These are phyloP conservation scores for Candida endomychidarum DNA, from an alignment of 805 yeast genomes.

Conservation along the genomic window DNA sequence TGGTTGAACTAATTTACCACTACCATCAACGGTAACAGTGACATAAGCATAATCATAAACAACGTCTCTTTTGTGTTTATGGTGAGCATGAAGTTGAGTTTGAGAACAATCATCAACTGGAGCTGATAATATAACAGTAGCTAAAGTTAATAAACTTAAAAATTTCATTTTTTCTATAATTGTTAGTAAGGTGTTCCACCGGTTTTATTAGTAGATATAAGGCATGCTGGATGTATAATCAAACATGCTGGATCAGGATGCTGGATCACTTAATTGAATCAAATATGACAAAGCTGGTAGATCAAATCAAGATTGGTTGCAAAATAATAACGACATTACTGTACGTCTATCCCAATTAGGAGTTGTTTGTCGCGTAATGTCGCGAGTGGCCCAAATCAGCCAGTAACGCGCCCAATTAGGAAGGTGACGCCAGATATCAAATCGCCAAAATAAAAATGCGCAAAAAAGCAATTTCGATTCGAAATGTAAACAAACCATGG, in stretches of 20 bases:
- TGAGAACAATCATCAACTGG: slow-evolving; percentile 18
- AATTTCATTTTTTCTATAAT: slow-evolving; percentile 15
- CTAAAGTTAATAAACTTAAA: slow-evolving; percentile 12
- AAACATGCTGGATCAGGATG: not conserved
- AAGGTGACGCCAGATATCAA: slow-evolving; percentile 8
- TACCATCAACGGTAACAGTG: slow-evolving; percentile 44
- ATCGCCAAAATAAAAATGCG: slow-evolving; percentile 1
- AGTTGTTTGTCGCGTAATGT: slow-evolving; percentile 3
- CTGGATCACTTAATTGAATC: not conserved
- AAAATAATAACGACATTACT: slow-evolving; percentile 1
- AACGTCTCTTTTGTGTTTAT: slow-evolving; percentile 59
- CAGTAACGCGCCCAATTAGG: slow-evolving; percentile 6
- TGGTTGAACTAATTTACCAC: slow-evolving; percentile 36
- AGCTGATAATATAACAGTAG: slow-evolving; percentile 10
- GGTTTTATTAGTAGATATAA: too few species aligned
- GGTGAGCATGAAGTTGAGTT: slow-evolving; percentile 52
- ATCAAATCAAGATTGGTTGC: not conserved
- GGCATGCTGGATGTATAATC: too few species aligned
- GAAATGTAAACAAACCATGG: slow-evolving; percentile 3
- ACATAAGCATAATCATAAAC: slow-evolving; percentile 45
- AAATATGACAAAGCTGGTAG: not conserved
- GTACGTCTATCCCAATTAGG: not conserved
- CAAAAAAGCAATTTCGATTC: slow-evolving; percentile 2
- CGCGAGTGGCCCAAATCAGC: not conserved
- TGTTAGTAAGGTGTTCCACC: slow-evolving; percentile 7